Conservation (phyloP, 2,329 filamentous ascomycete genomes). For the Lasiodiplodia gonubiensis region DNA sequence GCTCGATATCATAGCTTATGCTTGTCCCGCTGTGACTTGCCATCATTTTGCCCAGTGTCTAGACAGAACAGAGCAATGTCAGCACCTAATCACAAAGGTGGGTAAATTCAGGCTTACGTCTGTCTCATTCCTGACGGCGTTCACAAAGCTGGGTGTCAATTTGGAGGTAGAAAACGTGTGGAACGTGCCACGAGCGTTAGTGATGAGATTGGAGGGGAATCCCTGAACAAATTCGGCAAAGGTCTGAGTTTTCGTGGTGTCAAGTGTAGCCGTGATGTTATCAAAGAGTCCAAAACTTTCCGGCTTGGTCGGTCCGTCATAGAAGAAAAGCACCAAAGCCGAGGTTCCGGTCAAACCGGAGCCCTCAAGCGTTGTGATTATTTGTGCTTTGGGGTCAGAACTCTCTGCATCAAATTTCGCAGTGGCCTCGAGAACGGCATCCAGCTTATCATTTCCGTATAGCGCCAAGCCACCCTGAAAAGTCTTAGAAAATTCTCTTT, state of each 20-base stretch:
- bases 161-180: slow-evolving; percentile 4
- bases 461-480: background rate
- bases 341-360: background rate
- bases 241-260: background rate
- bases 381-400: slow-evolving; percentile 1
- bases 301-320: background rate
- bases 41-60: slow-evolving; percentile 11
- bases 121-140: slow-evolving; percentile 2
- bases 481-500: background rate
- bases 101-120: background rate
- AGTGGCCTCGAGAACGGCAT: slow-evolving; percentile 7
- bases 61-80: background rate
- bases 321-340: background rate
- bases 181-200: slow-evolving; percentile 3
- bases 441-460: background rate
- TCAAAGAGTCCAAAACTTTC: background rate
- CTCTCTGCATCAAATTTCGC: background rate
- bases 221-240: background rate
- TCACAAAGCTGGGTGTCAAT: background rate
- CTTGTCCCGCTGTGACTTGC: slow-evolving; percentile 6
- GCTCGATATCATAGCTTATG: slow-evolving; percentile 19
- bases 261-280: background rate
- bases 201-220: background rate
- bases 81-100: background rate
- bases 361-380: slow-evolving; percentile 8